Conservation (phyloP, 768 basidiomycete genomes). For the Daedalea quercina region DNA sequence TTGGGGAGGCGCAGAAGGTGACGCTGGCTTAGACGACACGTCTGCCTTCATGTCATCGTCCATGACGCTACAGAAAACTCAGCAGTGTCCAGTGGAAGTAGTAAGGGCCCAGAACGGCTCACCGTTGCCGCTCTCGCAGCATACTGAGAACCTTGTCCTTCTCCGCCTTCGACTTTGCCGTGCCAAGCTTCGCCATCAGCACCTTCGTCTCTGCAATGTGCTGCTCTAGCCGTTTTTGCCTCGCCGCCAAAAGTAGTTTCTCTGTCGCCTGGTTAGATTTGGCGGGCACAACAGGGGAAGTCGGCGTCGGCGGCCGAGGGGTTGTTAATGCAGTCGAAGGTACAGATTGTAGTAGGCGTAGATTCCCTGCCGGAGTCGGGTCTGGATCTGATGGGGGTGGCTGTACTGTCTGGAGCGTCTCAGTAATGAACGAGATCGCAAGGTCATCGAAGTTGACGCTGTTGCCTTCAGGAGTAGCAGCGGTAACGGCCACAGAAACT, state of each 20-base stretch:
- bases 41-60: constrained; percentile 25
- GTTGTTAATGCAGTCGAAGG: background rate
- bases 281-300: constrained; percentile 7
- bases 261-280: constrained; percentile 13
- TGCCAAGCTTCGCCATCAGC: constrained; percentile 40
- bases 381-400: constrained; percentile 15
- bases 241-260: constrained; percentile 31
- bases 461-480: background rate
- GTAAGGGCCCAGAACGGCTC: constrained; percentile 9
- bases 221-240: constrained; percentile 40
- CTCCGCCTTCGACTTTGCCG: constrained; percentile 44
- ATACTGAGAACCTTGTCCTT: constrained; percentile 37
- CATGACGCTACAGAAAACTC: constrained; percentile 8
- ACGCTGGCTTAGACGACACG: background rate
- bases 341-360: background rate
- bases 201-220: constrained; percentile 48
- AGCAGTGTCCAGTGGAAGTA: constrained; percentile 1
- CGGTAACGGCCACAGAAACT: background rate
- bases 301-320: background rate
- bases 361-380: background rate
- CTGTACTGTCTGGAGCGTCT: constrained; percentile 43
- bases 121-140: constrained; percentile 49
- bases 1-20: background rate
- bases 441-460: constrained; percentile 37
- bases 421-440: constrained; percentile 51